These are phyloP conservation scores for Tolypocladium ovalisporum DNA, from an alignment of 2,329 filamentous ascomycete species.

Conservation along the genomic window DNA sequence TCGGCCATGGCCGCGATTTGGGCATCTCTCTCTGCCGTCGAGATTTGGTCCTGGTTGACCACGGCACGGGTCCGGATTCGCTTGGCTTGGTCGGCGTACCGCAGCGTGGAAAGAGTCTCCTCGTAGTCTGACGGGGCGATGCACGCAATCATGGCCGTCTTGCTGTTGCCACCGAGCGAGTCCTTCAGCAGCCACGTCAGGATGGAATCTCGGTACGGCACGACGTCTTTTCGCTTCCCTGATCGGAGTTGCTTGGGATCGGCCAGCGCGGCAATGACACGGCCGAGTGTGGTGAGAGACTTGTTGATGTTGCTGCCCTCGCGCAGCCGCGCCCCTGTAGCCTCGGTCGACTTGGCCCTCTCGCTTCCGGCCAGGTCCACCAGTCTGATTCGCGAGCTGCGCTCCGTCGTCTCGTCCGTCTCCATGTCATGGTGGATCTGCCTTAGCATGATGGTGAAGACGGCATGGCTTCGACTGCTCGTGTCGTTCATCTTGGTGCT, in stretches of 20 bases:
- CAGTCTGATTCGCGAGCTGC: slow-evolving; percentile 83
- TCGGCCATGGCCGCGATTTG: slow-evolving; percentile 93
- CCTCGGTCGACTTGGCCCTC: slow-evolving; percentile 89
- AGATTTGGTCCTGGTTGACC: slow-evolving; percentile 92
- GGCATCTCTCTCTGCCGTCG: slow-evolving; percentile 83
- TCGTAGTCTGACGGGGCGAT: slow-evolving; percentile 95
- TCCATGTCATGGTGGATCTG: slow-evolving; percentile 96
- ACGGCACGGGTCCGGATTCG: slow-evolving; percentile 88
- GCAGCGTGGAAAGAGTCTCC: slow-evolving; percentile 88
- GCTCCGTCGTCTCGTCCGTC: slow-evolving; percentile 95
- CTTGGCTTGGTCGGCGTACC: slow-evolving; percentile 96
- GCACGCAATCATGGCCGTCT: slow-evolving; percentile 98
- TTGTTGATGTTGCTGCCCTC: slow-evolving; percentile 99
- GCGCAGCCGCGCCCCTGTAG: slow-evolving; percentile 78
- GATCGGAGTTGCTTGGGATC: slow-evolving; percentile 49
- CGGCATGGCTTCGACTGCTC: slow-evolving; percentile 87
- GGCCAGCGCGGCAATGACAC: slow-evolving; percentile 87
- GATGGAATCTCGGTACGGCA: slow-evolving; percentile 88
- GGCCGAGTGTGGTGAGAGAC: slow-evolving; percentile 86
- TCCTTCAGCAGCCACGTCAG: slow-evolving; percentile 85
- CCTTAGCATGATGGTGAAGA: slow-evolving; percentile 96
- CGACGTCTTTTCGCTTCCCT: slow-evolving; percentile 51
- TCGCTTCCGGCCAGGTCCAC: slow-evolving; percentile 94
- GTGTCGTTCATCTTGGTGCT: slow-evolving; percentile 99
- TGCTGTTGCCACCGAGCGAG: slow-evolving; percentile 89